phyloP scores from a whole-genome alignment of 169 alveolate species.

The Ichthyophthirius multifiliis region DNA sequence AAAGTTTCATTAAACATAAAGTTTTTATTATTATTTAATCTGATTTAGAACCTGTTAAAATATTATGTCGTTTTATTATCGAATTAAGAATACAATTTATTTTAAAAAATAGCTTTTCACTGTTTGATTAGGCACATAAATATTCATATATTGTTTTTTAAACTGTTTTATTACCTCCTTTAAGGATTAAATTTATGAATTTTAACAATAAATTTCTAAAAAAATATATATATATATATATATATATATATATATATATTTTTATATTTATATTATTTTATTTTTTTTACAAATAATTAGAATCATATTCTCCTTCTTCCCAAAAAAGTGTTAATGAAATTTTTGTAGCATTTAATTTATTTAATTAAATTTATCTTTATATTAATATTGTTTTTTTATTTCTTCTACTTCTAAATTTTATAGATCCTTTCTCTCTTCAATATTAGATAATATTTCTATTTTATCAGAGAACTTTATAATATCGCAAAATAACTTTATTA shows the following conservation, averaged over 20 bases:
- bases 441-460: background rate
- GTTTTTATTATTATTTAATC: background rate
- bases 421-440: too few relatives aligned
- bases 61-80: background rate
- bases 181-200: background rate
- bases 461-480: background rate
- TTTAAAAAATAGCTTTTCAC: background rate
- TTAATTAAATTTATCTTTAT: conserved; percentile 14
- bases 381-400: too few relatives aligned
- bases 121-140: background rate
- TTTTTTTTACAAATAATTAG: conserved; percentile 12
- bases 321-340: conserved; percentile 8
- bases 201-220: background rate
- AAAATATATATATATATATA: too few relatives aligned
- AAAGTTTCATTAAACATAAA: background rate
- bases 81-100: background rate
- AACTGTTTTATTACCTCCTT: conserved; percentile 11
- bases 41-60: background rate
- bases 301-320: conserved; percentile 18
- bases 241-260: background rate
- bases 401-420: too few relatives aligned
- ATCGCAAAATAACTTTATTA: background rate
- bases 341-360: conserved; percentile 20
- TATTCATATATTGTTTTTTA: conserved; percentile 22
- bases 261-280: too few relatives aligned